These are phyloP conservation scores for Gracilaria vermiculophylla DNA, from an alignment of 23 red algal genomes.

Conservation along the genomic window DNA sequence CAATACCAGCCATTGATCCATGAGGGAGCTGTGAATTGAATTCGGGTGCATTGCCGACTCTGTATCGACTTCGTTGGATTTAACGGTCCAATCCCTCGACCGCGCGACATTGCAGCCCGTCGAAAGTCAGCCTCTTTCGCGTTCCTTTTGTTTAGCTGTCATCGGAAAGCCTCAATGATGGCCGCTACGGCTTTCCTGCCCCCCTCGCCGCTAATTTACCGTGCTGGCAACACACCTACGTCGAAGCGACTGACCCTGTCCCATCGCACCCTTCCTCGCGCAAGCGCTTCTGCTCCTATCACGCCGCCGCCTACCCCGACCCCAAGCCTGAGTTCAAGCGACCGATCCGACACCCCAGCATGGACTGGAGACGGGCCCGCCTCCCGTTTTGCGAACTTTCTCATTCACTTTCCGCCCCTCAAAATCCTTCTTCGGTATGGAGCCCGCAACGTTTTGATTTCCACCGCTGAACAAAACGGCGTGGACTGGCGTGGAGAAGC, in stretches of 20 bases:
- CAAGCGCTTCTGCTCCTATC: not conserved
- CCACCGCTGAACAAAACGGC: conserved; percentile 48
- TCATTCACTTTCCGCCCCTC: conserved; percentile 48
- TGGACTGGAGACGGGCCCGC: conserved; percentile 25
- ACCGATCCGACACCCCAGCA: not conserved
- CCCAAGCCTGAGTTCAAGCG: not conserved
- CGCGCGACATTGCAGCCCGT: too few relatives aligned
- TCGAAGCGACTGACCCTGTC: not conserved
- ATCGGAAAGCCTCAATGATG: not conserved
- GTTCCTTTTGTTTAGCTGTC: too few relatives aligned
- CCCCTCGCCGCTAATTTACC: not conserved
- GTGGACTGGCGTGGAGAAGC: conserved; percentile 29
- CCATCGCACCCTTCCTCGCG: not conserved
- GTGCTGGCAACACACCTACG: not conserved
- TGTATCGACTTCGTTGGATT: too few relatives aligned
- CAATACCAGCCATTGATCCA: not conserved
- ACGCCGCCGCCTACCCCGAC: not conserved
- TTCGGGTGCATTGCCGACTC: too few relatives aligned
- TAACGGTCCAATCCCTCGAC: too few relatives aligned
- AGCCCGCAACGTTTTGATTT: conserved; percentile 32
- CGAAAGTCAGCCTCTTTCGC: too few relatives aligned
- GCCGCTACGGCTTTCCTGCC: not conserved
- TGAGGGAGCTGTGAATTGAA: not conserved
- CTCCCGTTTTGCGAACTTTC: conserved; percentile 18
- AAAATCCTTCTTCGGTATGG: conserved; percentile 2